A percentile compares a stretch with the other conserved stretches of the same genome.
phyloP scores from a whole-genome alignment of 495 filamentous ascomycete species.

The Penicillium roqueforti region DNA sequence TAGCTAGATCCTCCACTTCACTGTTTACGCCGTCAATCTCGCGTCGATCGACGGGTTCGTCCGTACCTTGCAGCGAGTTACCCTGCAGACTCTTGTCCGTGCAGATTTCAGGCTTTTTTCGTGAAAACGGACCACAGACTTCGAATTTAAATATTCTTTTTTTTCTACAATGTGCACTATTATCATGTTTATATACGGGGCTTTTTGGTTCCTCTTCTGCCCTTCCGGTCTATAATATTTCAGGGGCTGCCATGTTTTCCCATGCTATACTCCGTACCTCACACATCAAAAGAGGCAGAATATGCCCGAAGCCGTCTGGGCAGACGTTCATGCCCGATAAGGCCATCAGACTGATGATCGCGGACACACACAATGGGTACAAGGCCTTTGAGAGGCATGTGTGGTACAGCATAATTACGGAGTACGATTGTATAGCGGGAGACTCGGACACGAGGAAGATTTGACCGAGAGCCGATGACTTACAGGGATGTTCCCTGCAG shows the following conservation, averaged over 20 bases:
- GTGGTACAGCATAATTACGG: conserved; percentile 1
- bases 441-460: conserved; percentile 8
- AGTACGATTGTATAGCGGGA: neutral
- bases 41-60: conserved; percentile 28
- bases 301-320: conserved; percentile 12
- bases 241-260: conserved; percentile 11
- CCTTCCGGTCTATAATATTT: conserved; percentile 3
- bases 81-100: conserved; percentile 27
- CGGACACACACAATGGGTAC: conserved; percentile 3
- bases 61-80: conserved; percentile 33
- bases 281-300: neutral
- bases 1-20: neutral
- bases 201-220: neutral
- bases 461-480: neutral
- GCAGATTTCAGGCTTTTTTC: conserved; percentile 10
- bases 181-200: neutral
- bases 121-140: neutral
- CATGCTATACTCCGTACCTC: conserved; percentile 9
- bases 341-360: conserved; percentile 3
- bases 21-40: conserved; percentile 1
- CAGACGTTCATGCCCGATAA: conserved; percentile 17
- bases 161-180: neutral
- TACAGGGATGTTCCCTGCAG: conserved; percentile 9
- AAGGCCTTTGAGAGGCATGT: conserved; percentile 9
- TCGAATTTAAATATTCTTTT: neutral